These are phyloP conservation scores for Xerocomus spinulosus DNA, from an alignment of 768 basidiomycete species.

Conservation along the genomic window DNA sequence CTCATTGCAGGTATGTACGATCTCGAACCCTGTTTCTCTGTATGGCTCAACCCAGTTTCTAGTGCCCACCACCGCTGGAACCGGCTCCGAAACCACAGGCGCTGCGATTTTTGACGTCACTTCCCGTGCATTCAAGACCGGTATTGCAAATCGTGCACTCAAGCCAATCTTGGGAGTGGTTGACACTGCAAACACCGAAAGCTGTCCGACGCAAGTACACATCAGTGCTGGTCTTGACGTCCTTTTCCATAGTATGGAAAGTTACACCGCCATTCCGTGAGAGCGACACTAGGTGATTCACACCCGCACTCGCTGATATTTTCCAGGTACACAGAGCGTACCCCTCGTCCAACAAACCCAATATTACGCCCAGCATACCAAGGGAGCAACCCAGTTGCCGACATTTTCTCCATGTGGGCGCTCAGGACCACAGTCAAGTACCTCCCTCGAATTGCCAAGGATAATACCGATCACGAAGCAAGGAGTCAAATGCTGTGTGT, in stretches of 20 bases:
- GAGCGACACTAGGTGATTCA: constrained; percentile 17
- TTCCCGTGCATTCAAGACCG: constrained; percentile 91
- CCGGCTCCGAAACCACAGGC: constrained; percentile 93
- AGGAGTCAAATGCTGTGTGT: constrained; percentile 86
- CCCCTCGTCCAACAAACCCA: constrained; percentile 86
- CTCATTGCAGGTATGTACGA: constrained; percentile 65
- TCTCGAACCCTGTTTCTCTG: neutral
- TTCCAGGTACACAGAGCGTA: constrained; percentile 80
- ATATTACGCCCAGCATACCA: constrained; percentile 90
- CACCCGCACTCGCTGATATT: constrained; percentile 4
- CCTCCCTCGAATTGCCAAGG: constrained; percentile 80
- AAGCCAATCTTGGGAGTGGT: constrained; percentile 85
- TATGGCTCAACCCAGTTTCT: constrained; percentile 2
- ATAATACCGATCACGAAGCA: constrained; percentile 76
- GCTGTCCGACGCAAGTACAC: constrained; percentile 87
- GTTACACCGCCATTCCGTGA: constrained; percentile 90
- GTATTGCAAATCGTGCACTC: constrained; percentile 88
- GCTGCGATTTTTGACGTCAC: constrained; percentile 93
- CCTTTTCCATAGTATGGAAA: constrained; percentile 93
- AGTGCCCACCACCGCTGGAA: constrained; percentile 79
- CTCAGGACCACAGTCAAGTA: constrained; percentile 83
- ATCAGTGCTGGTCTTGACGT: constrained; percentile 95
- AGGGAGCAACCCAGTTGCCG: constrained; percentile 90
- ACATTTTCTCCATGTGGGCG: constrained; percentile 95
- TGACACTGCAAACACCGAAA: constrained; percentile 87